phyloP scores from a whole-genome alignment of 1,284 basidiomycete species.

The Trametes hirsuta region DNA sequence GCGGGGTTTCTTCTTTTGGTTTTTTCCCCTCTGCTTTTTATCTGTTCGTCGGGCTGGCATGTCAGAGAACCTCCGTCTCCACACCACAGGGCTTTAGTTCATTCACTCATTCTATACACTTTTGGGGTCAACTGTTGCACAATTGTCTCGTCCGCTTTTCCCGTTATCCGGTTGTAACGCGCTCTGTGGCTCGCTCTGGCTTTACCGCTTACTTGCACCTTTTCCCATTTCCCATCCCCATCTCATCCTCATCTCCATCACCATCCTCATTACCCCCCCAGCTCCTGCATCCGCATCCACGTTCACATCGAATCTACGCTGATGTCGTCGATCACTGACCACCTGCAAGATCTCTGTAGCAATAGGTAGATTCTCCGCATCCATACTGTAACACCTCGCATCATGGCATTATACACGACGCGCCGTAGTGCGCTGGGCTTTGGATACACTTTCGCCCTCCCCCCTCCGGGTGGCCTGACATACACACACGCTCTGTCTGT shows the following conservation, averaged over 20 bases:
- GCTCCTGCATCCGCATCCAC: neutral
- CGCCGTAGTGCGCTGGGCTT: constrained; percentile 30
- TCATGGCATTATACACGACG: constrained; percentile 33
- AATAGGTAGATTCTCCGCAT: constrained; percentile 30
- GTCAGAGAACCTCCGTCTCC: neutral
- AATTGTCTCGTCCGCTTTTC: constrained; percentile 14
- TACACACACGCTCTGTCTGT: no score
- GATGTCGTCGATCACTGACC: constrained; percentile 6
- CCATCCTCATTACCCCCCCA: neutral
- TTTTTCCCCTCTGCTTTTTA: neutral
- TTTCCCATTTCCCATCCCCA: neutral
- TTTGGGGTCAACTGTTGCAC: constrained; percentile 22
- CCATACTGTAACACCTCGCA: constrained; percentile 32
- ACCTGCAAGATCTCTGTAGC: constrained; percentile 25
- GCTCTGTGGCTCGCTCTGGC: constrained; percentile 20
- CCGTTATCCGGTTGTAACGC: constrained; percentile 17
- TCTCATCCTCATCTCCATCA: neutral
- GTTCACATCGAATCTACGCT: constrained; percentile 13
- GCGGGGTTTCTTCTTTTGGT: constrained; percentile 3
- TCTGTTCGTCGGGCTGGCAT: neutral
- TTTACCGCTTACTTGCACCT: neutral
- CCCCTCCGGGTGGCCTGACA: no score
- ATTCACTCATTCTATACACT: constrained; percentile 8
- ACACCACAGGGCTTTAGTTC: constrained; percentile 20
- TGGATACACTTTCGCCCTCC: constrained; percentile 6